phyloP scores from a whole-genome alignment of 2,329 filamentous ascomycete genomes.

The Fusarium pininemorale region DNA sequence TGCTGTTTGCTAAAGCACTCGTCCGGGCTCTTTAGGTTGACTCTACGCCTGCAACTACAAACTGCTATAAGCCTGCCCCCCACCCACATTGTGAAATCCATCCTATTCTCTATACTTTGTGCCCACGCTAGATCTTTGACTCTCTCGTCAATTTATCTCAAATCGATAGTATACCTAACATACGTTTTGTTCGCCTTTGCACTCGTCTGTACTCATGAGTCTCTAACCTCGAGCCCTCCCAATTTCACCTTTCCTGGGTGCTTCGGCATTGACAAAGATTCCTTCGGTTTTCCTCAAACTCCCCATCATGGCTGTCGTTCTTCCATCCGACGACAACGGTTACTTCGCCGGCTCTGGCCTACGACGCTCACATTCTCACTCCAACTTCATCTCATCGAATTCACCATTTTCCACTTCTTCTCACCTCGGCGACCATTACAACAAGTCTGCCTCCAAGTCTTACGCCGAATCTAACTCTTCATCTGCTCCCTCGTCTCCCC shows the following conservation, averaged over 20 bases:
- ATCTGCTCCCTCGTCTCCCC: slow-evolving; percentile 66
- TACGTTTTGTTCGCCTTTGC: neutral
- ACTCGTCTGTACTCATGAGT: slow-evolving; percentile 37
- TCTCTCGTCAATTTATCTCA: slow-evolving; percentile 23
- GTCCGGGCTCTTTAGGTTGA: slow-evolving; percentile 6
- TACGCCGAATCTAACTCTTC: slow-evolving; percentile 60
- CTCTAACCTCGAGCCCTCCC: slow-evolving; percentile 20
- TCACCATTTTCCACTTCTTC: slow-evolving; percentile 57
- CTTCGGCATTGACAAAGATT: slow-evolving; percentile 38
- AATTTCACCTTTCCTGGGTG: slow-evolving; percentile 29
- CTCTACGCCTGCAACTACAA: slow-evolving; percentile 31
- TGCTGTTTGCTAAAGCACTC: slow-evolving; percentile 19
- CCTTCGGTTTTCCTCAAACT: slow-evolving; percentile 29
- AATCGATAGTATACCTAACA: neutral
- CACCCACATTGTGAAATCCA: slow-evolving; percentile 41
- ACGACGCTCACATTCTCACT: slow-evolving; percentile 69
- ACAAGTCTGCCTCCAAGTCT: slow-evolving; percentile 53
- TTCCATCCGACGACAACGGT: slow-evolving; percentile 65
- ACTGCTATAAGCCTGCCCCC: slow-evolving; percentile 43
- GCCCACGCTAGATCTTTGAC: slow-evolving; percentile 36
- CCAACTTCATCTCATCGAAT: slow-evolving; percentile 60
- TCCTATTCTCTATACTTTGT: slow-evolving; percentile 34
- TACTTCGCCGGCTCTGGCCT: slow-evolving; percentile 65
- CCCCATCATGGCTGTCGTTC: slow-evolving; percentile 63
- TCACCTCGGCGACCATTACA: slow-evolving; percentile 58